A percentile compares a stretch with the other conserved stretches of the same genome.
phyloP scores from a whole-genome alignment of 257 asterid species.

The Euphrasia confusa region DNA sequence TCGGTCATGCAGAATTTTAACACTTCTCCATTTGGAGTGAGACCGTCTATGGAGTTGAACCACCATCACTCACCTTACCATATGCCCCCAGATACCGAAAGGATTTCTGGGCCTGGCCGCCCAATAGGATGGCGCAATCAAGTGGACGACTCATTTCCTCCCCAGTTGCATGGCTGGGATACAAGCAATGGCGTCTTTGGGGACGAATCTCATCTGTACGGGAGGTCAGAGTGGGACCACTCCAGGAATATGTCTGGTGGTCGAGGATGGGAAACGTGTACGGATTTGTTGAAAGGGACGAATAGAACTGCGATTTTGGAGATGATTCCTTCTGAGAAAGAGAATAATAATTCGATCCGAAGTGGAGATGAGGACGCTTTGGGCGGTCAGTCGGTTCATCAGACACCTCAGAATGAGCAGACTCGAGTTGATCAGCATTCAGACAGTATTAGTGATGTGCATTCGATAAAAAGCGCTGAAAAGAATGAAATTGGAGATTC shows the following conservation, averaged over 20 bases:
- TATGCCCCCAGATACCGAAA: slow-evolving; percentile 65
- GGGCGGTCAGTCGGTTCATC: slow-evolving; percentile 38
- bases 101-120: slow-evolving; percentile 71
- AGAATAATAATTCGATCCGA: slow-evolving; percentile 36
- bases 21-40: slow-evolving; percentile 67
- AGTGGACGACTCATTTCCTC: slow-evolving; percentile 56
- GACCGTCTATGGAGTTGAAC: slow-evolving; percentile 84
- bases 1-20: slow-evolving; percentile 84
- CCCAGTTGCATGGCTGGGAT: slow-evolving; percentile 77
- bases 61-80: slow-evolving; percentile 78
- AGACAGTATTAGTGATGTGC: slow-evolving; percentile 39
- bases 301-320: slow-evolving; percentile 56
- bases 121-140: slow-evolving; percentile 85
- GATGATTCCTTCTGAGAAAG: slow-evolving; percentile 52
- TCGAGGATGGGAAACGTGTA: slow-evolving; percentile 59
- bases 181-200: slow-evolving; percentile 55
- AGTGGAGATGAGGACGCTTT: slow-evolving; percentile 41
- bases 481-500: slow-evolving; percentile 40
- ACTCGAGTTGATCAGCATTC: slow-evolving; percentile 40
- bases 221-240: slow-evolving; percentile 85
- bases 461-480: slow-evolving; percentile 31
- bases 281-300: slow-evolving; percentile 67
- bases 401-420: slow-evolving; percentile 43
- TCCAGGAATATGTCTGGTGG: slow-evolving; percentile 40
- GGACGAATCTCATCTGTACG: slow-evolving; percentile 75